These are phyloP conservation scores for Coemansia sp. DNA, from an alignment of 192 early-diverging fungal genomes.

Conservation along the genomic window DNA sequence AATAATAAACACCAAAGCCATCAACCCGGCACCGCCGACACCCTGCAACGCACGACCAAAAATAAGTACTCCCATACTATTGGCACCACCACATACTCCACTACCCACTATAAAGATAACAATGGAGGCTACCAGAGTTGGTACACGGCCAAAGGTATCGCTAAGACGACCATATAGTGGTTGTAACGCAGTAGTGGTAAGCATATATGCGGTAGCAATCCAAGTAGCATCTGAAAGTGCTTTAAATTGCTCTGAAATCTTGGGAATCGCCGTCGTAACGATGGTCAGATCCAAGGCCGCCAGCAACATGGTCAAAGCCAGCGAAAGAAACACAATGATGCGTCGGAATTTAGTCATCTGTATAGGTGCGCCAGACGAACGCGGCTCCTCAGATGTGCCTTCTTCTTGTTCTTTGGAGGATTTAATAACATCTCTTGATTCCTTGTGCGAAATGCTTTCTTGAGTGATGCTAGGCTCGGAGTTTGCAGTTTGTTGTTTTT, in stretches of 20 bases:
- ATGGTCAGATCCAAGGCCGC: conserved; percentile 64
- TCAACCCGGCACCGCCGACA: conserved; percentile 65
- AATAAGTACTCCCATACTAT: conserved; percentile 65
- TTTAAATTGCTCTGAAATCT: conserved; percentile 60
- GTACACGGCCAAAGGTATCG: conserved; percentile 79
- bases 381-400: not conserved
- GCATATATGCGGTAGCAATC: conserved; percentile 72
- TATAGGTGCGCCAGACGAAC: not conserved
- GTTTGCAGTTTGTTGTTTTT: not conserved
- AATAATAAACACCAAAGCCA: conserved; percentile 63
- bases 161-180: conserved; percentile 75
- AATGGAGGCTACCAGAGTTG: conserved; percentile 56
- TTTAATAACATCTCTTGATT: not conserved
- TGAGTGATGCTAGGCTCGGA: not conserved
- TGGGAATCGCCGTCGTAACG: conserved; percentile 61
- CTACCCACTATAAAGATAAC: conserved; percentile 57
- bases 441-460: not conserved
- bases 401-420: not conserved
- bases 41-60: conserved; percentile 66
- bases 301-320: conserved; percentile 59
- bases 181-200: conserved; percentile 71
- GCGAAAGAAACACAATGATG: conserved; percentile 35
- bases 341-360: conserved; percentile 24
- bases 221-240: conserved; percentile 65
- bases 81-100: conserved; percentile 56